Evolutionary conservation across 768 basidiomycete species (phyloP), one percentile per base, ranked within the genome.

Genomic region (Kondoa subrosea): DNA sequence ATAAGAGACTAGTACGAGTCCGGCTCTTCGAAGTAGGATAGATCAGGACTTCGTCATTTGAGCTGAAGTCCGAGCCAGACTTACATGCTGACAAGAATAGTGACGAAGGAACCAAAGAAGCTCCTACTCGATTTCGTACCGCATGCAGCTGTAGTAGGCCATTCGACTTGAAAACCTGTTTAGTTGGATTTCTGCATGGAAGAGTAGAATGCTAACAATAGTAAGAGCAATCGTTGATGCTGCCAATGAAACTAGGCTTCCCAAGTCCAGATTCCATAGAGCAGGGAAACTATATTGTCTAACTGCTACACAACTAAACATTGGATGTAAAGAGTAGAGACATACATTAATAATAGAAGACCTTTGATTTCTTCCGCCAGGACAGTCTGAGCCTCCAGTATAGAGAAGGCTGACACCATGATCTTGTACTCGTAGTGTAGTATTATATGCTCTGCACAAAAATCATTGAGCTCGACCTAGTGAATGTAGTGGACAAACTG

Each of bases 381-480:
- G 61, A 63, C 61, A 63, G 16, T 17, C 17, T 32, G 61, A 63
- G 17, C 61, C 61, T 27, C 61, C 61, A 17, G 16, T 63, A 33
- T 63, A 63, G 3, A 32, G n/a, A 8, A 63, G 30, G 12, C 29
- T 16, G 3, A 63, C 61, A 32, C 27, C 30, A 3, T 33, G 29
- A 8, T 27, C 61, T 63, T 17, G 16, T 27, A 63, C 16, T 8
- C 26, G n/a, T 14, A 63, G 61, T 3, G 61, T 63, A 16, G 61
- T 63, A 32, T 63, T 63, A 32, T 31, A 63, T 30, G 58, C 4
- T 4, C 58, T 59, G 58, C 25, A 25, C 26, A 4, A 25, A 8
- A 4, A 8, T 59, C n/a, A n/a, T n/a, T n/a, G n/a, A n/a, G n/a
- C n/a, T n/a, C n/a, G n/a, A n/a, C 61, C 16, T 27, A 63, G n/a